Base-by-base conservation (phyloP, 345 rosid genomes). In the Combretum micranthum region DNA sequence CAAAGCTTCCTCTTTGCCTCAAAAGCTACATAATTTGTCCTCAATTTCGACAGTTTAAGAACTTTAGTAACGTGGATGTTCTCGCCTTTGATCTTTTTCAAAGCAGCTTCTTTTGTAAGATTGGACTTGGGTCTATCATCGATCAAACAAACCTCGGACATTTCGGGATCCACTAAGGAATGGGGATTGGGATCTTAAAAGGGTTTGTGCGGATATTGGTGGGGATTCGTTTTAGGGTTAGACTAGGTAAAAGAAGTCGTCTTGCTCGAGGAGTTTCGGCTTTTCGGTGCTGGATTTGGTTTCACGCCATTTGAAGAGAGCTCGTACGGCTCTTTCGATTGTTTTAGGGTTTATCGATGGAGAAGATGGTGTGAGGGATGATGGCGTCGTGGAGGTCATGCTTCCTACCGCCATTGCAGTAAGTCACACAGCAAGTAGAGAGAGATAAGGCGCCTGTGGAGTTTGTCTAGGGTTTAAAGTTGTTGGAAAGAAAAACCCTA, bases 1-100 rank as follows among this genome's bases (percentile, higher is more conserved):
- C 60, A 60, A 12, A 66, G 64, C 70, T 66, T 66, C 61, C 70
- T 43, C 61, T 66, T 66, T 25, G 65, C 64, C 61, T 66, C 65
- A 50, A 66, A 66, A 7, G 70, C 54, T 55, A 51, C 56, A 64
- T 53, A 66, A 20, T 66, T 37, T 60, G 50, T 47, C 56, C 70
- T 60, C 20, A 66, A 50, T 47, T 66, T 60, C 18, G 70, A 53
- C 52, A 66, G 22, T 47, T 54, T 66, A 26, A 66, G 20, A 16
- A 66, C 70, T 42, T 66, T 66, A 20, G 70, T 55, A n/a, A 66
- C 63, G 17, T 59, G 70, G 14, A 66, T 54, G 46, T 44, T 32
- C 45, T 60, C 70, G 22, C 42, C 60, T 60, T 66, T 60, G 50
- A 60, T 61, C 65, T 66, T 66, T 55, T 66, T 49, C 70, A 46